Base-by-base conservation (phyloP, 306 rosid genomes). In the Luffa acutangula region DNA sequence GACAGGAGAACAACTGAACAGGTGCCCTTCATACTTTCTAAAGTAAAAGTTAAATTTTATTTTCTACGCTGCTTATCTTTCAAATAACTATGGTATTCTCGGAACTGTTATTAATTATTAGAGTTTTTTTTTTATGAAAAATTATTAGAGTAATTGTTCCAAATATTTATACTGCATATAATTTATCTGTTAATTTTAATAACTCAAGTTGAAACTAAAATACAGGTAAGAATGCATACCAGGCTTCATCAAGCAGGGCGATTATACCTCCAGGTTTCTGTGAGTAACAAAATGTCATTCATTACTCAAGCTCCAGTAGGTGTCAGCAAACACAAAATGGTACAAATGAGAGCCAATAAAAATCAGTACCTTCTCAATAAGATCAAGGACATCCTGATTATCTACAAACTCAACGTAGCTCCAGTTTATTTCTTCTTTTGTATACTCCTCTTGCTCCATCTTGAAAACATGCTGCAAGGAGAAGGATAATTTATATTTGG, bases 391-490 rank as follows among this genome's bases (percentile, higher is more conserved):
- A 82, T 92, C 97, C 51, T 92, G 96, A 81, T 92, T 92, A 86
- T 92, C 97, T 11, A 92, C 92, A 81, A 92, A 92, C 80, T 92
- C 96, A 49, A 92, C 96, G 63, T 92, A 92, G 85, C 97, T 92
- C 97, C 97, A 92, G 73, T 89, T 80, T 67, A 92, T 92, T 85
- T 90, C 96, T 66, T 92, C 97, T 67, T 88, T 92, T 9, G 97
- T 92, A 80, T 92, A 92, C 87, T 92, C 97, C 85, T 92, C 97
- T 89, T 92, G 97, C 88, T 92, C 97, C 97, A 92, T 92, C 85
- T 92, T 92, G 91, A 92, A 92, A 54, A 92, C 97, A 57, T 92
- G 97, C 97, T 92, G 92, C 84, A 80, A 56, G 82, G 82, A 75
- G 80, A 72, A n/a, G 60, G 4, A 41, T 6, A 21, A 43, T 56